A percentile compares a stretch with the other conserved stretches of the same genome.
Conservation (phyloP, 139 green algal genomes). For the Closterium sp. region DNA sequence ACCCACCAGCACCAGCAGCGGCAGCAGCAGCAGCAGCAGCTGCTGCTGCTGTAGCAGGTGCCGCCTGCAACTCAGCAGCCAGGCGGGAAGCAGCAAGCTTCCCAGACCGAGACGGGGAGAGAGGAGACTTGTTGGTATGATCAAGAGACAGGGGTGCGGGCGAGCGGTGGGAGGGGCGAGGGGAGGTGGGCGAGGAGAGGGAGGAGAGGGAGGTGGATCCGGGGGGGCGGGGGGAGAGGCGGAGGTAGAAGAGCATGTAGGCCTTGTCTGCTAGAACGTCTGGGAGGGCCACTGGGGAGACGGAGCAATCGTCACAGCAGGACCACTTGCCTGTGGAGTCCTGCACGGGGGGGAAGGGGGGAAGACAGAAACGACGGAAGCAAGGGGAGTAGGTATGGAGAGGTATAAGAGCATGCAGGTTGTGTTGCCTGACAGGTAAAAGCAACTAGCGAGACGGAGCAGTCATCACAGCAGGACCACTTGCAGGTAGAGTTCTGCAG, state of each 20-base stretch:
- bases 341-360: neutral
- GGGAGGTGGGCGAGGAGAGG: neutral
- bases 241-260: conserved; percentile 56
- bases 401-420: conserved; percentile 53
- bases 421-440: conserved; percentile 17
- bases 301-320: conserved; percentile 36
- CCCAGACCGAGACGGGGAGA: neutral
- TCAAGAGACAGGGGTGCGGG: neutral
- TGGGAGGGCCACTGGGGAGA: neutral
- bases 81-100: neutral
- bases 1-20: neutral
- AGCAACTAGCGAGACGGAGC: too few relatives aligned
- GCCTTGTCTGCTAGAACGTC: conserved; percentile 45
- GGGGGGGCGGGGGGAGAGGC: conserved; percentile 16
- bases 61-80: neutral
- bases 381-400: neutral
- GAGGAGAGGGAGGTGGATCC: conserved; percentile 3
- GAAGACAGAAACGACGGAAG: neutral
- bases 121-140: neutral
- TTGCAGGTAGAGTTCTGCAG: neutral
- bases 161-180: neutral
- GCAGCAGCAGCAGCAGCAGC: neutral
- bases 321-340: conserved; percentile 23
- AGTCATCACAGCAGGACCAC: conserved; percentile 49
- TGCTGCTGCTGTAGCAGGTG: neutral